These are phyloP conservation scores for Mycena belliarum DNA, from an alignment of 768 basidiomycete genomes.

Conservation along the genomic window DNA sequence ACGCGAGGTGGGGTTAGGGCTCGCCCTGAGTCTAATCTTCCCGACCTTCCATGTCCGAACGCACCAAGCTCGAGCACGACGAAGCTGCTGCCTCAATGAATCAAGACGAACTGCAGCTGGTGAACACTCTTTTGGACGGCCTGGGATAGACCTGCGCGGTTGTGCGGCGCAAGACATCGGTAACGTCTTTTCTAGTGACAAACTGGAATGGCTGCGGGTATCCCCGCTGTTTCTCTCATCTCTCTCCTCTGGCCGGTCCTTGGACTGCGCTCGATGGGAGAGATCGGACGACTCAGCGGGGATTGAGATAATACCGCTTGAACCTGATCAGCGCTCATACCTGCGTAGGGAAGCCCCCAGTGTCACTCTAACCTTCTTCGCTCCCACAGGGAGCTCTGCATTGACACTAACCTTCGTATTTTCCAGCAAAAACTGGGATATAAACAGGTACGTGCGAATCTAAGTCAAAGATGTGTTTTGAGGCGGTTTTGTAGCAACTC, in stretches of 20 bases:
- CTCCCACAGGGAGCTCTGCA: slow-evolving; percentile 37
- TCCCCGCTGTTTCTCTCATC: slow-evolving; percentile 46
- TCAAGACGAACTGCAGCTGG: slow-evolving; percentile 57
- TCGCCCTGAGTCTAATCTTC: too few relatives aligned
- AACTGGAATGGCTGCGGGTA: slow-evolving; percentile 92
- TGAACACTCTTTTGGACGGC: slow-evolving; percentile 39
- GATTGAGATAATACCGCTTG: slow-evolving; percentile 97
- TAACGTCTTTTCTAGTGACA: slow-evolving; percentile 72
- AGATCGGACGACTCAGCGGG: slow-evolving; percentile 40
- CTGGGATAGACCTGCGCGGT: slow-evolving; percentile 33
- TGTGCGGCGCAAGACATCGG: slow-evolving; percentile 46
- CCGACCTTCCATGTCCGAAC: too few relatives aligned
- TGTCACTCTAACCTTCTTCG: slow-evolving; percentile 50
- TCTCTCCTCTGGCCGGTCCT: slow-evolving; percentile 24
- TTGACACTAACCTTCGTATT: slow-evolving; percentile 50
- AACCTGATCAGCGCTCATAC: slow-evolving; percentile 98
- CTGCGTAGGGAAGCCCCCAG: slow-evolving; percentile 97
- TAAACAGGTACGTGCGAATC: slow-evolving; percentile 60
- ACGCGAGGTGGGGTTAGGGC: too few relatives aligned
- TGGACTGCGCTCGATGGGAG: slow-evolving; percentile 25
- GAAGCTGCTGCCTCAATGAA: slow-evolving; percentile 31
- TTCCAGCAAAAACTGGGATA: slow-evolving; percentile 74
- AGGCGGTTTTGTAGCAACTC: slow-evolving; percentile 56
- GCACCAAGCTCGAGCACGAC: too few relatives aligned
- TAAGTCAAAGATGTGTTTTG: not conserved